These are phyloP conservation scores for Lichtheimia corymbifera DNA, from an alignment of 371 early-diverging fungal genomes.

Conservation along the genomic window DNA sequence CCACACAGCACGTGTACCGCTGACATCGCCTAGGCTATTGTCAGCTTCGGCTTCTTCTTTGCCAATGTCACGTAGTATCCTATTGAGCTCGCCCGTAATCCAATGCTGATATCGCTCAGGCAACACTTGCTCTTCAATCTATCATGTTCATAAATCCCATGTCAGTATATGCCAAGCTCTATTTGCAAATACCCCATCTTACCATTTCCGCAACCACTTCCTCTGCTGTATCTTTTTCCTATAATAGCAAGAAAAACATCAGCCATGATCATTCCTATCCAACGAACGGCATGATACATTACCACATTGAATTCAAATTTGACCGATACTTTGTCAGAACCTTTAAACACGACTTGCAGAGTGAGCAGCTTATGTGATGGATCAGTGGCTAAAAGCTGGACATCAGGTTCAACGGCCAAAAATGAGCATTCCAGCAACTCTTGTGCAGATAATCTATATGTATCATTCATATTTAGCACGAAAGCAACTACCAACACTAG, in stretches of 20 bases:
- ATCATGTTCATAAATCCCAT: background rate
- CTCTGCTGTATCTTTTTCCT: slow-evolving; percentile 86
- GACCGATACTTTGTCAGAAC: slow-evolving; percentile 78
- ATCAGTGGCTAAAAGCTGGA: slow-evolving; percentile 63
- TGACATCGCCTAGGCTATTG: slow-evolving; percentile 34
- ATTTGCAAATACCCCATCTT: background rate
- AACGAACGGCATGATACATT: background rate
- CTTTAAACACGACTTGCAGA: slow-evolving; percentile 82
- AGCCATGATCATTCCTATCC: background rate
- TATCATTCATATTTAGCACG: background rate
- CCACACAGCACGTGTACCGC: slow-evolving; percentile 34
- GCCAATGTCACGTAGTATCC: slow-evolving; percentile 76
- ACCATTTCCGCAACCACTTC: slow-evolving; percentile 91
- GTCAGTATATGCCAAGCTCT: background rate
- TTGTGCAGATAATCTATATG: slow-evolving; percentile 65
- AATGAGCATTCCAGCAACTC: slow-evolving; percentile 83
- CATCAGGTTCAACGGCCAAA: slow-evolving; percentile 79
- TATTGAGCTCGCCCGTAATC: slow-evolving; percentile 84
- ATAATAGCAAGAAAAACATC: slow-evolving; percentile 3
- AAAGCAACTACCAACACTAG: background rate
- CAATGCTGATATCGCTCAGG: slow-evolving; percentile 73
- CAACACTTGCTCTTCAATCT: slow-evolving; percentile 82
- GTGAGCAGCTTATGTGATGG: slow-evolving; percentile 67
- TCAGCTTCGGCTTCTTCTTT: slow-evolving; percentile 36
- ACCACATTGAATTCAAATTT: slow-evolving; percentile 86